Evolutionary conservation across 331 rosid genomes (phyloP).

Genomic region (Cydonia oblonga): DNA sequence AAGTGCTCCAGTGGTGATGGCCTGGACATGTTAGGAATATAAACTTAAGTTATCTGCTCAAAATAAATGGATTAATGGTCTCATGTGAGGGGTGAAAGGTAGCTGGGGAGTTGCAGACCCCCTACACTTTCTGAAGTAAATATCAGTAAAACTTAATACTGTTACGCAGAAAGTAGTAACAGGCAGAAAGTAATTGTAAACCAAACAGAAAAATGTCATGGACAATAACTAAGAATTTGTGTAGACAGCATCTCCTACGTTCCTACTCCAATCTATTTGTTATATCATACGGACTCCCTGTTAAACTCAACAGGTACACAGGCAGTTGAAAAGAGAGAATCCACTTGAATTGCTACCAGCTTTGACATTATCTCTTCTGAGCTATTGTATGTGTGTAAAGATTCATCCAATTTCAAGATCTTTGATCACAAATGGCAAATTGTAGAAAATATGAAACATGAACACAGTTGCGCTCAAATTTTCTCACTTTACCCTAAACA

Average conservation of each 20-base stretch:
- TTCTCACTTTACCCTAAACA: neutral
- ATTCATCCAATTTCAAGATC: neutral
- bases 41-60: neutral
- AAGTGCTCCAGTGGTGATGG: conserved; percentile 30
- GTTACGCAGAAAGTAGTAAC: neutral
- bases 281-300: neutral
- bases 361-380: neutral
- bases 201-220: neutral
- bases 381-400: neutral
- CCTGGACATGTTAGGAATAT: conserved; percentile 28
- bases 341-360: neutral
- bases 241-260: neutral
- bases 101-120: neutral
- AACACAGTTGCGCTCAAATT: neutral
- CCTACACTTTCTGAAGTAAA: neutral
- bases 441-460: neutral
- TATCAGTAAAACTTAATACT: neutral
- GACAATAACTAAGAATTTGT: neutral
- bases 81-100: neutral
- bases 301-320: neutral
- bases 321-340: neutral
- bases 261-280: neutral
- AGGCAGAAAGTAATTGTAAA: neutral
- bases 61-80: neutral
- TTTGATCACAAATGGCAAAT: neutral